Conservation (phyloP, 768 basidiomycete genomes). For the Pulveroboletus ravenelii region DNA sequence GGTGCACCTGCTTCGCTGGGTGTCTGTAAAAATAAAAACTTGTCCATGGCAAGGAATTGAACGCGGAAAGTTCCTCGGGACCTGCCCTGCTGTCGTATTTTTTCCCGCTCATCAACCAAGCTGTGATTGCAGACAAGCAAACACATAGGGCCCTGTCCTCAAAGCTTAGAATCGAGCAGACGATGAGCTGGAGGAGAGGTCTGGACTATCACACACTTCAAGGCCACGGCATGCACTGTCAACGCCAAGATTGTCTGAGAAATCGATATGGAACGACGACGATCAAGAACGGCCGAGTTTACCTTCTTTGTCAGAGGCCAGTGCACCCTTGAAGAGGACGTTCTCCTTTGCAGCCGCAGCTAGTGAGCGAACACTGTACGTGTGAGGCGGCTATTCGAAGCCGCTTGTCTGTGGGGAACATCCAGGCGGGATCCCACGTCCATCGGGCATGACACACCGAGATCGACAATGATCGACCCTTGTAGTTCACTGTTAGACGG, state of each 20-base stretch:
- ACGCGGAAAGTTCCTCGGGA: not conserved
- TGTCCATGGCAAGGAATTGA: not conserved
- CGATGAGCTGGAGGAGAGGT: not conserved
- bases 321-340: not conserved
- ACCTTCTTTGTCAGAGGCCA: not conserved
- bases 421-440: not conserved
- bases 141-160: not conserved
- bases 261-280: not conserved
- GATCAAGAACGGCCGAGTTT: not conserved
- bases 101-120: not conserved
- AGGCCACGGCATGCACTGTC: not conserved
- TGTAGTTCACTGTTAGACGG: too few relatives aligned
- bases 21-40: constrained; percentile 43
- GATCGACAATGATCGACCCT: too few relatives aligned
- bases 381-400: not conserved
- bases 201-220: not conserved
- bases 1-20: constrained; percentile 38
- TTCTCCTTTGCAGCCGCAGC: not conserved
- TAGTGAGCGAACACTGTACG: not conserved
- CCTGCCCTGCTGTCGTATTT: not conserved
- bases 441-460: too few relatives aligned
- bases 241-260: not conserved
- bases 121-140: not conserved
- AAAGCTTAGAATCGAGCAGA: not conserved
- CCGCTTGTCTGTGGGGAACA: not conserved